These are phyloP conservation scores for Penicillium sp. DNA, from an alignment of 2,329 filamentous ascomycete genomes.

Conservation along the genomic window DNA sequence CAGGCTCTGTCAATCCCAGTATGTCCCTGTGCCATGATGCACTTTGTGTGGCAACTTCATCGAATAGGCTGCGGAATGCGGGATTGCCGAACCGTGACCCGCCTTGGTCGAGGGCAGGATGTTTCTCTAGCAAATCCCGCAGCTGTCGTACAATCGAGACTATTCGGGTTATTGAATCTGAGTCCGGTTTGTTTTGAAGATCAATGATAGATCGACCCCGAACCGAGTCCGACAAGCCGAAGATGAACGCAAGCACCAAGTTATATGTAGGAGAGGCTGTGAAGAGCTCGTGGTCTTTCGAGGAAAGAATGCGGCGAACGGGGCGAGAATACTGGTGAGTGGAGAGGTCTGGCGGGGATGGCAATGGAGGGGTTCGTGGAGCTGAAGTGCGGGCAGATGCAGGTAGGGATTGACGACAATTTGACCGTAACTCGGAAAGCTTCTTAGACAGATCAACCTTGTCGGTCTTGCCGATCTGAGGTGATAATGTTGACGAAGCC, in stretches of 20 bases:
- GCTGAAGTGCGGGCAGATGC: slow-evolving; percentile 48
- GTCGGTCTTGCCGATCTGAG: slow-evolving; percentile 27
- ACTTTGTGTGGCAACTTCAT: slow-evolving; percentile 40
- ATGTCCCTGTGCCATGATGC: slow-evolving; percentile 40
- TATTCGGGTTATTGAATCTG: slow-evolving; percentile 57
- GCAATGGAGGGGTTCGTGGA: slow-evolving; percentile 69
- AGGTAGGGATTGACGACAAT: slow-evolving; percentile 27
- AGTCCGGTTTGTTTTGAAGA: slow-evolving; percentile 38
- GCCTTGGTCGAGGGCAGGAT: slow-evolving; percentile 76
- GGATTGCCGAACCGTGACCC: slow-evolving; percentile 94
- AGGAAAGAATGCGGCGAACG: slow-evolving; percentile 72
- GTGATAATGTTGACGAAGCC: slow-evolving; percentile 17
- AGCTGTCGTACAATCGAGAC: slow-evolving; percentile 64
- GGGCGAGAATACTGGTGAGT: slow-evolving; percentile 61
- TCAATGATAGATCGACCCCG: slow-evolving; percentile 41
- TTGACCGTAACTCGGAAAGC: slow-evolving; percentile 34
- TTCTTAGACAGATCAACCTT: slow-evolving; percentile 40
- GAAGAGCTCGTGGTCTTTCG: slow-evolving; percentile 74
- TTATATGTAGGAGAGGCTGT: slow-evolving; percentile 67
- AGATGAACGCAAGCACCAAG: slow-evolving; percentile 77
- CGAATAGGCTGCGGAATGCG: slow-evolving; percentile 75
- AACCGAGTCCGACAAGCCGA: slow-evolving; percentile 76
- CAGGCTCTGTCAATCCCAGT: slow-evolving; percentile 34
- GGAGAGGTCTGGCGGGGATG: slow-evolving; percentile 58
- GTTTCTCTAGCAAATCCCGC: slow-evolving; percentile 58